Evolutionary conservation across 495 filamentous ascomycete genomes (phyloP).

Genomic region (Neurospora sp.): DNA sequence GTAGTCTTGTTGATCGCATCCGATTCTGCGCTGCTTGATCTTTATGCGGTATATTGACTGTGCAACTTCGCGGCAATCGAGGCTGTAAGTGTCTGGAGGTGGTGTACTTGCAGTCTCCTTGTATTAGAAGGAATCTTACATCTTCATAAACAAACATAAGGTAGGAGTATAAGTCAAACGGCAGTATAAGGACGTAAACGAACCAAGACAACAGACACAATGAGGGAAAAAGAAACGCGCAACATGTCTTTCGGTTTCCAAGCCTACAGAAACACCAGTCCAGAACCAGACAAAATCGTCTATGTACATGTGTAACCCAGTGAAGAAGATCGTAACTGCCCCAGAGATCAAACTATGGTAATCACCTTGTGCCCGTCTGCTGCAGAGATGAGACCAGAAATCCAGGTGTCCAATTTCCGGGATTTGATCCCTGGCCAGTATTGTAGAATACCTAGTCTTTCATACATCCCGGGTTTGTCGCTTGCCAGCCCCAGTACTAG

Average conservation of each 20-base stretch:
- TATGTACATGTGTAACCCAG: not conserved
- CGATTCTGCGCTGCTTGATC: not conserved
- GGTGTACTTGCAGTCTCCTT: not conserved
- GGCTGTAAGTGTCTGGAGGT: not conserved
- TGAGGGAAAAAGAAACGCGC: not conserved
- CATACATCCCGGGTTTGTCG: not conserved
- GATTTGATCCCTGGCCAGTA: too few relatives aligned
- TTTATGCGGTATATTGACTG: not conserved
- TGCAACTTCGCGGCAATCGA: not conserved
- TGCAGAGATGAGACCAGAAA: not conserved
- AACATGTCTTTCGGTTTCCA: not conserved
- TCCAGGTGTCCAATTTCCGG: too few relatives aligned
- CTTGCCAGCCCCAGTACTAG: not conserved
- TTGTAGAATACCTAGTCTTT: too few relatives aligned
- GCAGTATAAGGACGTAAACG: not conserved
- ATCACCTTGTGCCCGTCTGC: not conserved
- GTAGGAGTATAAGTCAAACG: not conserved
- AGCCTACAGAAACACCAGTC: not conserved
- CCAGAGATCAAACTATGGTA: not conserved
- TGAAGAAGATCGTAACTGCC: not conserved
- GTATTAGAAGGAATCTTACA: not conserved
- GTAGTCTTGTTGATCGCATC: not conserved
- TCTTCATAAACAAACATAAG: not conserved
- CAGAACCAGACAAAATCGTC: not conserved
- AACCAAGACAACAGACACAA: not conserved